These are phyloP conservation scores for Hemisphaericaspora xylofermentans DNA, from an alignment of 1,139 yeast genomes.

Conservation along the genomic window DNA sequence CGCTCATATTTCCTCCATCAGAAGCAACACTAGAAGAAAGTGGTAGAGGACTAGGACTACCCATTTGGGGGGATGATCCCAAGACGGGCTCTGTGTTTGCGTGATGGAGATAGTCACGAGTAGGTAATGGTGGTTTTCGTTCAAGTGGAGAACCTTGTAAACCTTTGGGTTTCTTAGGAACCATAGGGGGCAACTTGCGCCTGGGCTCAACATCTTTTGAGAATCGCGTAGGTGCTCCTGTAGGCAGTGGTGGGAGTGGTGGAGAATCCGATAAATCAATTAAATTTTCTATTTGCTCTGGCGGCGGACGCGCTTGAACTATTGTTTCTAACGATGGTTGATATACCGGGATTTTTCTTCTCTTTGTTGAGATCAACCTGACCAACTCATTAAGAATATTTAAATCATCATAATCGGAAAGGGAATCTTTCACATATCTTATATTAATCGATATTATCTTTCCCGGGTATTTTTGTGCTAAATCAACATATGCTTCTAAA, in stretches of 20 bases:
- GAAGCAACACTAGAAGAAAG: slow-evolving; percentile 18
- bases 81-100: slow-evolving; percentile 8
- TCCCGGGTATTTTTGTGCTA: slow-evolving; percentile 61
- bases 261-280: slow-evolving; percentile 33
- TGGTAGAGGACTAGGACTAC: slow-evolving; percentile 11
- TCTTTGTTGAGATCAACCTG: slow-evolving; percentile 14
- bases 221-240: neutral
- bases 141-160: slow-evolving; percentile 27
- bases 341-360: neutral
- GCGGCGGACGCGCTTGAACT: slow-evolving; percentile 3
- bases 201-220: neutral
- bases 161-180: slow-evolving; percentile 38
- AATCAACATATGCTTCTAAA: slow-evolving; percentile 81
- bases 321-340: slow-evolving; percentile 1
- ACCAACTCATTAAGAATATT: slow-evolving; percentile 37
- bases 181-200: slow-evolving; percentile 39
- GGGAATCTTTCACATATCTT: slow-evolving; percentile 70
- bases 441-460: slow-evolving; percentile 76
- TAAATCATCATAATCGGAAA: slow-evolving; percentile 53
- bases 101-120: slow-evolving; percentile 7
- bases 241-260: neutral
- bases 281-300: slow-evolving; percentile 25
- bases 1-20: slow-evolving; percentile 13
- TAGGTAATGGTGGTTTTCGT: slow-evolving; percentile 26
- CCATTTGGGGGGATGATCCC: slow-evolving; percentile 2